Evolutionary conservation across 306 rosid genomes (phyloP).

Genomic region (Pterocarpus santalinus): DNA sequence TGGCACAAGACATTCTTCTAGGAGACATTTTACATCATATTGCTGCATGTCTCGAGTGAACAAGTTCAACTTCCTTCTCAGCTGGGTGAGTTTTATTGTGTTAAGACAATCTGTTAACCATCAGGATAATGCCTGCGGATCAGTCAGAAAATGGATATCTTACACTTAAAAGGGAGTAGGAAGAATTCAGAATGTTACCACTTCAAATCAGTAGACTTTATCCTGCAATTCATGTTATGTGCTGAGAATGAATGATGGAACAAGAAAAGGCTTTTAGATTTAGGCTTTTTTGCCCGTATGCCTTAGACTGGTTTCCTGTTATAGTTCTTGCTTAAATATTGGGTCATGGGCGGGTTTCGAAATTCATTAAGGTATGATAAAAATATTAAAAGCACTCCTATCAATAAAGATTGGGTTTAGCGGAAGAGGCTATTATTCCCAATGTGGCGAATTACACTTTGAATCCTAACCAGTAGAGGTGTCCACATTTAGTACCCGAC

Average conservation of each 20-base stretch:
- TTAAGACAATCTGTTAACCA: background rate
- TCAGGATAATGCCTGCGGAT: conserved; percentile 1
- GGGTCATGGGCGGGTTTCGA: background rate
- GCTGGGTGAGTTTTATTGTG: conserved; percentile 9
- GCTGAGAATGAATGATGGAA: conserved; percentile 2
- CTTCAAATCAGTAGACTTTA: background rate
- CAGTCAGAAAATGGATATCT: background rate
- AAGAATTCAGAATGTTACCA: background rate
- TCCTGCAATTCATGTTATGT: conserved; percentile 1
- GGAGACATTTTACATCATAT: conserved; percentile 1
- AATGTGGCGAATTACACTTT: too few species aligned
- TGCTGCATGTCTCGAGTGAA: conserved; percentile 16
- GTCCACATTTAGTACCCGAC: too few species aligned
- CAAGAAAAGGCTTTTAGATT: background rate
- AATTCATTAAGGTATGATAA: background rate
- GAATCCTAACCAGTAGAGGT: too few species aligned
- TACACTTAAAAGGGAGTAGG: background rate
- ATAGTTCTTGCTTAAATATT: background rate
- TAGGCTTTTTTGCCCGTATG: background rate
- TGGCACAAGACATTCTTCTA: background rate
- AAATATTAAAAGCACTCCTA: too few species aligned
- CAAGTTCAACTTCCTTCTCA: conserved; percentile 2
- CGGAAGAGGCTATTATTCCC: too few species aligned
- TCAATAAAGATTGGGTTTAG: too few species aligned
- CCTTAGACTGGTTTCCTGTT: background rate